Percentiles rank a stretch among this genome's conserved stretches.
phyloP scores from a whole-genome alignment of 345 rosid species.

The Psidium friedrichsthalianum region DNA sequence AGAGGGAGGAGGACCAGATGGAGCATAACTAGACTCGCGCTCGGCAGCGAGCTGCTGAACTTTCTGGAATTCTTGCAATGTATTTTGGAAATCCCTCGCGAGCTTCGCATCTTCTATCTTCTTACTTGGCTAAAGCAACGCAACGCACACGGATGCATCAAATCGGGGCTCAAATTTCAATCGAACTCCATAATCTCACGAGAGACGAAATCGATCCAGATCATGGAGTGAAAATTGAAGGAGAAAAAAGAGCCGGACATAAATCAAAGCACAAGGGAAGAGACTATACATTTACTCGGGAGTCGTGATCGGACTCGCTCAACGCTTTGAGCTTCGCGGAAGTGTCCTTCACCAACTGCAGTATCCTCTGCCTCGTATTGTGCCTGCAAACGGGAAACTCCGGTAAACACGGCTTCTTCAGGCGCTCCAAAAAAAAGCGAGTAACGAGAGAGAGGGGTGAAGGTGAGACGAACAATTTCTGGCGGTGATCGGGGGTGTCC shows the following conservation, averaged over 20 bases:
- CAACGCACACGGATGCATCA: background rate
- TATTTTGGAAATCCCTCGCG: conserved; percentile 51
- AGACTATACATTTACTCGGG: conserved; percentile 20
- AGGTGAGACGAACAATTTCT: conserved; percentile 21
- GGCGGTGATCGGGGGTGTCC: conserved; percentile 63
- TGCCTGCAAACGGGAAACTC: conserved; percentile 21
- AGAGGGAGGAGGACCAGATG: conserved; percentile 28
- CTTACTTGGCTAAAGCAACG: conserved; percentile 30
- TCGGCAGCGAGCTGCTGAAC: conserved; percentile 60
- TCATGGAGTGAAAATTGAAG: background rate
- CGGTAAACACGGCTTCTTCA: background rate
- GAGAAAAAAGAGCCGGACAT: background rate
- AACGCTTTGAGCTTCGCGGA: conserved; percentile 49
- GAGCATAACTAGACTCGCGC: conserved; percentile 51
- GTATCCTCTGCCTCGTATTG: conserved; percentile 43
- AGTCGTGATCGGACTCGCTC: conserved; percentile 39
- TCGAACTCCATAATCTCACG: background rate
- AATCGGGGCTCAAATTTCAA: background rate
- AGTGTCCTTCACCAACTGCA: conserved; percentile 54
- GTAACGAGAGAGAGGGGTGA: background rate
- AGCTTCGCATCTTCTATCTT: conserved; percentile 64
- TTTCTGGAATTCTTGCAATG: conserved; percentile 55
- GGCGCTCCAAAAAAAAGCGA: no score
- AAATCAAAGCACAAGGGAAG: background rate
- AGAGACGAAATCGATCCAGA: background rate